These are phyloP conservation scores for Penicillium odoratum DNA, from an alignment of 495 filamentous ascomycete genomes.

Conservation along the genomic window DNA sequence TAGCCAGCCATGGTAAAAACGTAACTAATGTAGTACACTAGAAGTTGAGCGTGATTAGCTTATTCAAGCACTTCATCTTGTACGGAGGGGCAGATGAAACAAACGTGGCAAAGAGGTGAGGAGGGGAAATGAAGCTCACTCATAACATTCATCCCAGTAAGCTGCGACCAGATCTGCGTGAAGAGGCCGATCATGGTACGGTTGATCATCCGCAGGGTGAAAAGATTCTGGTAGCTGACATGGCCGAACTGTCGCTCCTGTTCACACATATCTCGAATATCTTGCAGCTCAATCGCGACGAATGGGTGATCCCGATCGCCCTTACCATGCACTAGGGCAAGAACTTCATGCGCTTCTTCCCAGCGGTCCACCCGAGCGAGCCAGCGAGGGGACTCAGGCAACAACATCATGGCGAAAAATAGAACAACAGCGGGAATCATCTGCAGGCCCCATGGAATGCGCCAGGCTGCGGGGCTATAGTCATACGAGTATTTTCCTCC, in stretches of 20 bases:
- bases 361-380: slow-evolving; percentile 71
- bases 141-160: slow-evolving; percentile 79
- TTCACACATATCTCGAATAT: slow-evolving; percentile 62
- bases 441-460: slow-evolving; percentile 76
- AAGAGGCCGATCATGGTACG: slow-evolving; percentile 66
- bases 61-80: too few species aligned
- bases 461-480: slow-evolving; percentile 57
- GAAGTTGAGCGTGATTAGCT: not conserved
- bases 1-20: slow-evolving; percentile 66
- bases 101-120: not conserved
- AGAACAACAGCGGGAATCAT: slow-evolving; percentile 69
- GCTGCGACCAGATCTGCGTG: slow-evolving; percentile 73
- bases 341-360: slow-evolving; percentile 65
- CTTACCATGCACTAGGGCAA: slow-evolving; percentile 66
- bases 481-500: slow-evolving; percentile 19
- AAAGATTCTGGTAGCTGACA: slow-evolving; percentile 62
- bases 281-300: slow-evolving; percentile 58
- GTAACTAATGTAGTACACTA: slow-evolving; percentile 49
- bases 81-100: not conserved
- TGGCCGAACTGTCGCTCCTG: slow-evolving; percentile 57
- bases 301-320: slow-evolving; percentile 61
- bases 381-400: slow-evolving; percentile 80
- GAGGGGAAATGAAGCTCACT: slow-evolving; percentile 20
- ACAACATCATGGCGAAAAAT: slow-evolving; percentile 59
- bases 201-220: slow-evolving; percentile 64